phyloP scores from a whole-genome alignment of 2,329 filamentous ascomycete species.

The Penicillium sp. region DNA sequence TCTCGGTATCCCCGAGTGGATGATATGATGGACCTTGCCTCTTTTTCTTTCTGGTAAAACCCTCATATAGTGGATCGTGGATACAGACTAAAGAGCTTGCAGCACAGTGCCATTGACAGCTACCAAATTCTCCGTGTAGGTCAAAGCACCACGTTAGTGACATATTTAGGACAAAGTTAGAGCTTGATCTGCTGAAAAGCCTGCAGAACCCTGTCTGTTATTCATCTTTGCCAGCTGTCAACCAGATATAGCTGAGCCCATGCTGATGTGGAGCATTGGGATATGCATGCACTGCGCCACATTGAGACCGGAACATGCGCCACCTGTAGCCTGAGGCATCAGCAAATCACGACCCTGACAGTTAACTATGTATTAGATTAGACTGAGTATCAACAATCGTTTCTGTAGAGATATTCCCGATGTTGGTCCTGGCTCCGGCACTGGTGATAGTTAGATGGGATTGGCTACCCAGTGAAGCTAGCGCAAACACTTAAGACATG shows the following conservation, averaged over 20 bases:
- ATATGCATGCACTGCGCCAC: slow-evolving; percentile 19
- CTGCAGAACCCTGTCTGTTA: slow-evolving; percentile 7
- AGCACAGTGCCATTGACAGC: slow-evolving; percentile 3
- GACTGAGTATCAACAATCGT: no score
- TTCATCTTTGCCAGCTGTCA: slow-evolving; percentile 17
- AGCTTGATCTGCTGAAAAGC: not conserved
- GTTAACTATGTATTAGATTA: no score
- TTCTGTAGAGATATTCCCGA: no score
- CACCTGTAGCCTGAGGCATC: slow-evolving; percentile 3
- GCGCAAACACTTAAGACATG: no score
- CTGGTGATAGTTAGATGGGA: no score
- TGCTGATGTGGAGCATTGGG: slow-evolving; percentile 10
- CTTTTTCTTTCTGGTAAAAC: not conserved
- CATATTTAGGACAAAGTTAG: not conserved
- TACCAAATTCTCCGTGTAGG: slow-evolving; percentile 6
- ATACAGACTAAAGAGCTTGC: not conserved
- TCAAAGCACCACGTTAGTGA: slow-evolving; percentile 2
- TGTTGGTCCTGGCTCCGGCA: no score
- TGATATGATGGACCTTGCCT: not conserved
- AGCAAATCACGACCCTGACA: not conserved
- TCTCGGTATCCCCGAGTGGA: not conserved
- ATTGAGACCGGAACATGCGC: not conserved
- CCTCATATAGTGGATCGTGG: not conserved
- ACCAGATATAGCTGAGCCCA: slow-evolving; percentile 10
- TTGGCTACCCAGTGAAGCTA: no score